A percentile compares a stretch with the other conserved stretches of the same genome.
Conservation (phyloP, 306 rosid genomes). For the Erythrophleum fordii region DNA sequence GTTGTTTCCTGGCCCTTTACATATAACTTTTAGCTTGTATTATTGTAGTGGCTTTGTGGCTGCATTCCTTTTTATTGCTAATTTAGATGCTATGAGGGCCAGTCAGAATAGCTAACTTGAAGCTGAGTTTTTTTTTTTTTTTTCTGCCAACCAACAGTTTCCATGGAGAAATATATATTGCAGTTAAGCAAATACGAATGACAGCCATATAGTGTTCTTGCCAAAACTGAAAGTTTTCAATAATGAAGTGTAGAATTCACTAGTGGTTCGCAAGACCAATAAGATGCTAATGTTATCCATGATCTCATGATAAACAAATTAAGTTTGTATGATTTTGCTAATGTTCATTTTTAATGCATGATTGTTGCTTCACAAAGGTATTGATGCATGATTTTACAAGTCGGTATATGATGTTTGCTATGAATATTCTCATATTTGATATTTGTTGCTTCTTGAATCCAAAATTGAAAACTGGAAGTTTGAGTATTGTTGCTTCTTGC, state of each 20-base stretch:
- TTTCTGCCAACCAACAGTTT: constrained; percentile 6
- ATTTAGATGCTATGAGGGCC: constrained; percentile 35
- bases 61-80: constrained; percentile 26
- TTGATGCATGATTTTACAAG: too few relatives aligned
- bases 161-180: not conserved
- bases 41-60: constrained; percentile 19
- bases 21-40: constrained; percentile 28
- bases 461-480: too few relatives aligned
- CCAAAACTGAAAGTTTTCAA: not conserved
- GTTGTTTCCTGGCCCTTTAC: constrained; percentile 22
- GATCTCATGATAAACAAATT: not conserved
- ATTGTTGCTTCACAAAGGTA: too few relatives aligned
- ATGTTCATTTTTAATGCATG: too few relatives aligned
- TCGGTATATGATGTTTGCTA: too few relatives aligned
- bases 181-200: not conserved
- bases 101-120: constrained; percentile 33
- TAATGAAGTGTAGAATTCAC: not conserved
- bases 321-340: too few relatives aligned
- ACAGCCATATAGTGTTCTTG: not conserved
- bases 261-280: not conserved
- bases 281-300: not conserved
- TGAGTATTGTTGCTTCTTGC: too few relatives aligned
- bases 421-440: too few relatives aligned
- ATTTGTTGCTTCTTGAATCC: too few relatives aligned
- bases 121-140: constrained; percentile 52